phyloP scores from a whole-genome alignment of 805 yeast species.

The Candida morakotiae region DNA sequence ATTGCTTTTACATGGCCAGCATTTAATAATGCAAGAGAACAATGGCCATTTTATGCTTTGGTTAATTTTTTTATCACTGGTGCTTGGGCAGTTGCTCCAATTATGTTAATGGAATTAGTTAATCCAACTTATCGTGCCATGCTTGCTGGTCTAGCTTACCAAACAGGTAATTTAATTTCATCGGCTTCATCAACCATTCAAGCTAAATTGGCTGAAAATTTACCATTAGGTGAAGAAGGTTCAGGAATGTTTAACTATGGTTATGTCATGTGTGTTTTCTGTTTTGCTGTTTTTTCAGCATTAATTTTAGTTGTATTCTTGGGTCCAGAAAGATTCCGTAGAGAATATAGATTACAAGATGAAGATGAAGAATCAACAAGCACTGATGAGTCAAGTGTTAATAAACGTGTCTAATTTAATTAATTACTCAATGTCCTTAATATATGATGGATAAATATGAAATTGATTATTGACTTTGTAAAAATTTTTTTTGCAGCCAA shows the following conservation, averaged over 20 bases:
- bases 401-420: too few species aligned
- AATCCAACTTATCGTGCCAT: constrained; percentile 62
- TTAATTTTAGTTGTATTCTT: constrained; percentile 45
- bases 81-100: constrained; percentile 66
- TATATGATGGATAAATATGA: too few species aligned
- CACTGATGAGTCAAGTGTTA: too few species aligned
- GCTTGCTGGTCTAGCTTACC: constrained; percentile 61
- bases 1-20: constrained; percentile 41
- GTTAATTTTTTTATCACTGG: constrained; percentile 65
- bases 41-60: constrained; percentile 39
- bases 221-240: constrained; percentile 31
- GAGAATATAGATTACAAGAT: constrained; percentile 4
- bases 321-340: constrained; percentile 52
- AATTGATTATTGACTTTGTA: too few species aligned
- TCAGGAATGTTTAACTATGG: constrained; percentile 44
- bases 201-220: constrained; percentile 54
- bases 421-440: too few species aligned
- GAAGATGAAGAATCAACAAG: too few species aligned
- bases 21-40: constrained; percentile 20
- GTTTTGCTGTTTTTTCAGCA: constrained; percentile 58
- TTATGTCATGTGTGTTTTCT: constrained; percentile 61
- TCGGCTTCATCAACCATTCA: constrained; percentile 70
- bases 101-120: constrained; percentile 57
- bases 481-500: too few species aligned
- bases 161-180: constrained; percentile 64